Conservation (phyloP, 345 rosid species). For the Linum trigynum region DNA sequence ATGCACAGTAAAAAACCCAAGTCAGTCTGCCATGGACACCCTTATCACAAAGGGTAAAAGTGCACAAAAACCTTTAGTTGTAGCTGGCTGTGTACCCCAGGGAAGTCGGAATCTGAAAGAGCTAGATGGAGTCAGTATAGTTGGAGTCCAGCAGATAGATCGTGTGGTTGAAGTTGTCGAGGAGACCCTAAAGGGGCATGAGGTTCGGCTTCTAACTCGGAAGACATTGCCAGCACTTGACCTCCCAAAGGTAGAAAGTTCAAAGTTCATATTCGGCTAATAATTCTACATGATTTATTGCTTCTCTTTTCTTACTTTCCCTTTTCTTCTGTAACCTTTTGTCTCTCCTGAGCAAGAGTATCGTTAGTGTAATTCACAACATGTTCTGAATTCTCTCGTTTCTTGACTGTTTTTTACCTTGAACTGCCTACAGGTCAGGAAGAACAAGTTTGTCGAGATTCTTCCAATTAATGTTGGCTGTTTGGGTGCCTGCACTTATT, state of each 20-base stretch:
- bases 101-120: slow-evolving; percentile 82
- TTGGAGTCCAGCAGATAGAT: slow-evolving; percentile 95
- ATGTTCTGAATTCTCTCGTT: background rate
- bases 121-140: slow-evolving; percentile 78
- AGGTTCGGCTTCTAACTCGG: slow-evolving; percentile 75
- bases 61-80: slow-evolving; percentile 66
- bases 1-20: slow-evolving; percentile 85
- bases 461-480: slow-evolving; percentile 95
- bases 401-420: background rate
- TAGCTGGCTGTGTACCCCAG: slow-evolving; percentile 98
- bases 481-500: slow-evolving; percentile 92
- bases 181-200: slow-evolving; percentile 93
- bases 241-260: slow-evolving; percentile 60
- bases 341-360: background rate
- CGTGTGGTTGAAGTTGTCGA: slow-evolving; percentile 97
- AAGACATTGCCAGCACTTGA: slow-evolving; percentile 88
- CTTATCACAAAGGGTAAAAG: slow-evolving; percentile 57
- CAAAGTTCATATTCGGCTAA: background rate
- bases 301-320: background rate
- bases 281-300: background rate
- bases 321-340: slow-evolving; percentile 1
- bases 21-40: slow-evolving; percentile 94
- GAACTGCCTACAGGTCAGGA: slow-evolving; percentile 54
- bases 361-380: background rate
- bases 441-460: slow-evolving; percentile 77